Base-by-base conservation (phyloP, 495 filamentous ascomycete genomes). In the Penicillium atrosanguineum region DNA sequence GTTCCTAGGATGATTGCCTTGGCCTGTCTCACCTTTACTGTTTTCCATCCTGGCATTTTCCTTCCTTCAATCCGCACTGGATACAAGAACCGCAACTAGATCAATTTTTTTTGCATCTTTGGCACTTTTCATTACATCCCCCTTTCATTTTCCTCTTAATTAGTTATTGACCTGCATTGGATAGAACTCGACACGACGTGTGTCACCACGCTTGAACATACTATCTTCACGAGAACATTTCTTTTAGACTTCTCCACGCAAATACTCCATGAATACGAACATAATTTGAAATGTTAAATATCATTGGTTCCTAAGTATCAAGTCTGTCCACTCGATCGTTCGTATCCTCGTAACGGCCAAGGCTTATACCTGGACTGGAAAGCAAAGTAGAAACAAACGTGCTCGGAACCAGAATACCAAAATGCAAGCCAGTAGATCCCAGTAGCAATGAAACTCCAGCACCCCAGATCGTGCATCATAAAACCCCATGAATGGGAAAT, bases 11-110 rank as follows among this genome's bases (percentile, higher is more conserved):
- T 83, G 79, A 70, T 79, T 42, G 68, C 67, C 7, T 52, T 83
- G n/a, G 73, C 74, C 7, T 63, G 68, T 3, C 46, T 79, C 3
- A 48, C 69, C 20, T 66, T 81, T 9, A 83, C 78, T 0, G 48
- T 74, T 18, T 76, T 75, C 61, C 77, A 82, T 46, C 80, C 80
- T 0, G 78, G 72, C 9, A 61, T 75, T 26, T 75, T 68, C 64
- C 74, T 83, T 46, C 71, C 70, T 8, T 69, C 71, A 7, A 69
- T 81, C 58, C 59, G 73, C 42, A 71, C 59, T 20, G 63, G 64
- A 9, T 26, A 52, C 44, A 70, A 72, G 48, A 65, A 50, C 7
- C 55, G 55, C 28, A 28, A 50, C 6, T 67, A 54, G 58, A 16
- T 8, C 7, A 9, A 6, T 20, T 44, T 20, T 44, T 11, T 45